Base-by-base conservation (phyloP, 306 rosid genomes). In the Herpetospermum pedunculosum region DNA sequence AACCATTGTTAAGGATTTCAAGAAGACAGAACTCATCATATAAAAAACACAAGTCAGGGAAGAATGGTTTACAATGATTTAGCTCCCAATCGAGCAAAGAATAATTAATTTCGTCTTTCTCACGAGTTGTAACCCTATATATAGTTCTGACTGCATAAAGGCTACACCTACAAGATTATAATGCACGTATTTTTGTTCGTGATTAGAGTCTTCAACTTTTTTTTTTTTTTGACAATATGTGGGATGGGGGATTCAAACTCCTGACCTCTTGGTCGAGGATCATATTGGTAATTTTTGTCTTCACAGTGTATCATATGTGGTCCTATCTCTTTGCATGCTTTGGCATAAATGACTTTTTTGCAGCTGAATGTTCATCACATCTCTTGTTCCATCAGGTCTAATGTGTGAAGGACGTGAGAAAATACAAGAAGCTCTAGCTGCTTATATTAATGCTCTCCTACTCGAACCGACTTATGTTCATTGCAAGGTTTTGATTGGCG, bases 381-480 rank as follows among this genome's bases (percentile, higher is more conserved):
- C 19, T 14, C n/a, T 72, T 49, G 62, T 49, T 81, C 59, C 80
- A 54, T 74, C 86, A 92, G 98, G 97, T 76, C 50, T 84, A 47
- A 84, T 92, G 83, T 75, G 37, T 1, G 89, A 92, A 84, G 92
- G 97, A 74, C 81, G 83, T 8, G 85, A 86, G 35, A 77, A 82
- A 76, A 57, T 62, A 80, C 82, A 60, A 44, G 97, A 86, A 77
- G 97, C 96, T 79, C 73, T 90, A 4, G 60, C 76, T 60, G 76
- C 86, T 64, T 64, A 81, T 49, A 52, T 81, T 29, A 83, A 87
- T 46, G 92, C 88, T 46, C 50, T 87, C 60, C 84, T 88, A 77
- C 55, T 87, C 15, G 96, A 92, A 77, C 89, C 92, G n/a, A 49
- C 32, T 77, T 78, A 83, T 77, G 90, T 82, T 83, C 96, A 96